Conservation (phyloP, 805 yeast genomes). For the Wickerhamomyces bovis region DNA sequence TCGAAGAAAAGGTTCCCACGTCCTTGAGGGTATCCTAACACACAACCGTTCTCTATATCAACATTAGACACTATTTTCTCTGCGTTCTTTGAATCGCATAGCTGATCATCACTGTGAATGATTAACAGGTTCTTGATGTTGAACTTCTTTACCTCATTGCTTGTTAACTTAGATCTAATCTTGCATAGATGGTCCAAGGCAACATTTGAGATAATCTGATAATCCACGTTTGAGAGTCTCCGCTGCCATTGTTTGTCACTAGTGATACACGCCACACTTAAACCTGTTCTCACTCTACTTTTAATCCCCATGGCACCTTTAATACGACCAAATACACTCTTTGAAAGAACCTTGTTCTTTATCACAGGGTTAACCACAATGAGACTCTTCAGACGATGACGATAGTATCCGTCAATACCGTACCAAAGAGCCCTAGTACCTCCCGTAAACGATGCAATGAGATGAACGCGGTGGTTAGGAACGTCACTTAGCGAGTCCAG, state of each 20-base stretch:
- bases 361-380: conserved; percentile 17
- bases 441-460: conserved; percentile 13
- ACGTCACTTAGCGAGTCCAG: conserved; percentile 5
- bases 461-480: conserved; percentile 7
- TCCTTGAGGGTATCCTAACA: conserved; percentile 16
- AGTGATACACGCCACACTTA: not conserved
- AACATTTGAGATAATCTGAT: not conserved
- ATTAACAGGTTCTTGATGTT: conserved; percentile 11
- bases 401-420: conserved; percentile 14
- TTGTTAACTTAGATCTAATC: conserved; percentile 5
- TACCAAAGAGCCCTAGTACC: conserved; percentile 14
- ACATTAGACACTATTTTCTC: conserved; percentile 10
- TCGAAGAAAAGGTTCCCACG: conserved; percentile 16
- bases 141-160: conserved; percentile 1
- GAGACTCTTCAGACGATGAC: conserved; percentile 12
- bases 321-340: not conserved
- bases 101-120: conserved; percentile 14
- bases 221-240: not conserved
- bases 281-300: not conserved
- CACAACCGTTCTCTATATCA: conserved; percentile 8
- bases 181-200: not conserved
- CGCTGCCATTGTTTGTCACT: not conserved
- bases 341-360: conserved; percentile 2
- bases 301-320: conserved; percentile 4
- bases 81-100: conserved; percentile 1